A percentile compares a stretch with the other conserved stretches of the same genome.
phyloP scores from a whole-genome alignment of 2,329 filamentous ascomycete species.

The Lachnellula occidentalis region DNA sequence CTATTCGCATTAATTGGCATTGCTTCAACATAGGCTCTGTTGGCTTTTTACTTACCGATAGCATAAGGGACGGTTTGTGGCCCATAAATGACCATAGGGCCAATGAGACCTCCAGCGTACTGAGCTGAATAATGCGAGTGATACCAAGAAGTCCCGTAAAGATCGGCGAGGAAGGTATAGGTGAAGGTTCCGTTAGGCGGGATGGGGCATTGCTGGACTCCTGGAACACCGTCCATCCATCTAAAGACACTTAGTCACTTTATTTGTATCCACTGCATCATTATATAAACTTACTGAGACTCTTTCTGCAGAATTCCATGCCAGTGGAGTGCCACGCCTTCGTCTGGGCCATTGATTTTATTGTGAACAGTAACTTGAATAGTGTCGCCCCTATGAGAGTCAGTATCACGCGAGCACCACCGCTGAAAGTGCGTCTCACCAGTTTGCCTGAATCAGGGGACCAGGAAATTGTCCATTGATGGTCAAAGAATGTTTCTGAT shows the following conservation, averaged over 20 bases:
- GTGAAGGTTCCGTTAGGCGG: conserved; percentile 36
- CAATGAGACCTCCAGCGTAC: conserved; percentile 50
- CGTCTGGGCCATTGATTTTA: conserved; percentile 44
- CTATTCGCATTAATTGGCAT: conserved; percentile 25
- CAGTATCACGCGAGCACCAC: neutral
- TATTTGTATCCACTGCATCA: conserved; percentile 12
- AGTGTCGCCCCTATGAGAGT: conserved; percentile 26
- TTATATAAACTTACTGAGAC: conserved; percentile 10
- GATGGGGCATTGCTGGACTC: conserved; percentile 60
- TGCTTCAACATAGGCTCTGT: conserved; percentile 9
- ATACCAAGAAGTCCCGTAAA: conserved; percentile 51
- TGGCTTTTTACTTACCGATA: conserved; percentile 31
- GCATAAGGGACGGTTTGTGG: conserved; percentile 54
- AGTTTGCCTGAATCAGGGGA: conserved; percentile 33
- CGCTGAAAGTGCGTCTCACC: conserved; percentile 6
- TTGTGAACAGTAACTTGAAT: conserved; percentile 65
- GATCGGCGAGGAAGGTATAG: conserved; percentile 24
- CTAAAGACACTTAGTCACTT: conserved; percentile 13
- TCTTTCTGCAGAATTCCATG: conserved; percentile 43
- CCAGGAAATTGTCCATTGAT: conserved; percentile 33
- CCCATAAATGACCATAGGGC: conserved; percentile 56
- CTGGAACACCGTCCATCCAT: conserved; percentile 37
- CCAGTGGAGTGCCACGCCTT: conserved; percentile 37
- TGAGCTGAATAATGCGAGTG: conserved; percentile 51
- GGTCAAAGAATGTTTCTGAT: conserved; percentile 45